Evolutionary conservation across 495 filamentous ascomycete species (phyloP).

Genomic region (Podospora anserina): DNA sequence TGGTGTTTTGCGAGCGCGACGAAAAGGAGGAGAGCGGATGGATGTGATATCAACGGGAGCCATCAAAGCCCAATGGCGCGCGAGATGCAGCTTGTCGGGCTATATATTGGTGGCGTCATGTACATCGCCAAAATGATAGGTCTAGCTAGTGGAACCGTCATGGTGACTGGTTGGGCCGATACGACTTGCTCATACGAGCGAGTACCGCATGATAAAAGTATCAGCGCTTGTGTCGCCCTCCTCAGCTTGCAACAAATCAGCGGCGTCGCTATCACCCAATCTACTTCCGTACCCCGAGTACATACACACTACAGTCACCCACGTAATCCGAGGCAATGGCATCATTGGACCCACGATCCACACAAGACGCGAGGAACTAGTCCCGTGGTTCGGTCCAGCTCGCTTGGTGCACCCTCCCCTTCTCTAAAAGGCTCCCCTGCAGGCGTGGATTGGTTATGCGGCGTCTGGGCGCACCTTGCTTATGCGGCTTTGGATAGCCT

Average conservation of each 20-base stretch:
- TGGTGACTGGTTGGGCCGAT: not conserved
- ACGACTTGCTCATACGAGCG: slow-evolving; percentile 5
- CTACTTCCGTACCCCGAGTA: not conserved
- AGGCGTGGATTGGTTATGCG: slow-evolving; percentile 10
- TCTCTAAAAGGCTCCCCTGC: slow-evolving; percentile 14
- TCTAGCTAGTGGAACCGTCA: slow-evolving; percentile 2
- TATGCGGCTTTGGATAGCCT: slow-evolving; percentile 17
- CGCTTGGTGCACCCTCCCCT: slow-evolving; percentile 10
- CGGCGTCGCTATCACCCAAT: too few relatives aligned
- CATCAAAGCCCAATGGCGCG: not conserved
- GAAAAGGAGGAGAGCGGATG: not conserved
- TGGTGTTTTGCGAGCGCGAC: not conserved
- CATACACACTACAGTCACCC: not conserved
- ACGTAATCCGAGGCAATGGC: not conserved
- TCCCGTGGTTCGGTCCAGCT: slow-evolving; percentile 13
- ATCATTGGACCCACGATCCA: slow-evolving; percentile 2
- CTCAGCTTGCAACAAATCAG: too few relatives aligned
- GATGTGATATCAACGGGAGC: not conserved
- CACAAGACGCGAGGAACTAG: slow-evolving; percentile 4
- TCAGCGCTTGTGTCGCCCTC: not conserved
- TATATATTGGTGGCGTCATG: slow-evolving; percentile 4
- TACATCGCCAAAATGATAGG: not conserved
- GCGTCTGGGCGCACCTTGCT: slow-evolving; percentile 9
- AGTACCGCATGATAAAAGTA: not conserved
- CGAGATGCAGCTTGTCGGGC: not conserved